Evolutionary conservation across 768 basidiomycete genomes (phyloP).

Genomic region (Rhodotorula kratochvilovae): DNA sequence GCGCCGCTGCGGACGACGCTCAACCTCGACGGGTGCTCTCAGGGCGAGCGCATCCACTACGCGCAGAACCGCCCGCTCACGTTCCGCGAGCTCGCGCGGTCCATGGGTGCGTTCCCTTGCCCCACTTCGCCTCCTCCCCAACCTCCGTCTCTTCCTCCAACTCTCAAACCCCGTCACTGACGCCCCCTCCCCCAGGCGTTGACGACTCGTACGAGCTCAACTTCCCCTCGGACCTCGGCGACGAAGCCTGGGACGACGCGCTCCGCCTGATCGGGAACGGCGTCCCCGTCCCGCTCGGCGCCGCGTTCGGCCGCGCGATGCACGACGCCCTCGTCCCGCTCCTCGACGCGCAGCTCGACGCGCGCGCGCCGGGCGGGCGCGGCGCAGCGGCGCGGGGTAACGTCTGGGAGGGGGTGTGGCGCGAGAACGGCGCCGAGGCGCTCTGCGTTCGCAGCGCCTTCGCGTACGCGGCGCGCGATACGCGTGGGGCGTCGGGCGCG

Average conservation of each 20-base stretch:
- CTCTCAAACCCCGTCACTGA: too few relatives aligned
- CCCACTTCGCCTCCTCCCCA: neutral
- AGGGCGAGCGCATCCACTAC: conserved; percentile 7
- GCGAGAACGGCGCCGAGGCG: neutral
- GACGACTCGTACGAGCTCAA: conserved; percentile 12
- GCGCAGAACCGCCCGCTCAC: neutral
- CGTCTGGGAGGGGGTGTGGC: neutral
- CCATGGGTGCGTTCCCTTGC: neutral
- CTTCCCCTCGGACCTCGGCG: neutral
- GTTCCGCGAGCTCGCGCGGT: neutral
- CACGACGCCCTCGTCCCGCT: neutral
- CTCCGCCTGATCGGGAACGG: conserved; percentile 18
- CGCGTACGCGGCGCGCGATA: too few relatives aligned
- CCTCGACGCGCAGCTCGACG: neutral
- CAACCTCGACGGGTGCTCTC: conserved; percentile 1
- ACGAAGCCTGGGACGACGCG: neutral
- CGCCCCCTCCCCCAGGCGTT: neutral
- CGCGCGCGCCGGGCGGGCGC: too few relatives aligned
- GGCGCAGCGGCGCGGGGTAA: too few relatives aligned
- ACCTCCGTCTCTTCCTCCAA: neutral
- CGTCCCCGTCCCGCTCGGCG: conserved; percentile 11
- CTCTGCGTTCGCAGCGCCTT: neutral
- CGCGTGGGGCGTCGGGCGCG: too few relatives aligned
- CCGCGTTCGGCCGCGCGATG: conserved; percentile 7
- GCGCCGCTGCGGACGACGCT: conserved; percentile 5